Evolutionary conservation across 495 filamentous ascomycete species (phyloP), one percentile per base, ranked within the genome.

Genomic region (Neurospora sp.): DNA sequence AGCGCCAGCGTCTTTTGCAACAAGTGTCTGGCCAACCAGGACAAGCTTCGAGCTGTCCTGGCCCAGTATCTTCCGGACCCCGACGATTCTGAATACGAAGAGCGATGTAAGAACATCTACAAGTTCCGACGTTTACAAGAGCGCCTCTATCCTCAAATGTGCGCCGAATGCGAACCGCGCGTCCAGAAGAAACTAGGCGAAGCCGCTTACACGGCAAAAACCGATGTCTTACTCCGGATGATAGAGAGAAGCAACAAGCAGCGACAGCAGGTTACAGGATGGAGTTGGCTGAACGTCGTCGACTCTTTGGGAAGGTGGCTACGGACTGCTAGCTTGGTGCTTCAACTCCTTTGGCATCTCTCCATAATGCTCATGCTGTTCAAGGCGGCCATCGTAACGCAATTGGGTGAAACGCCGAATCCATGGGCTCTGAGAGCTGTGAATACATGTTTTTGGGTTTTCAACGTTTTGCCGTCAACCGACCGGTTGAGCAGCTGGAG

Each of bases 11-110:
- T 90, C 69, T 97, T 97, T 81, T 97, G 94, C 83, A 79, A 85
- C 16, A 89, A 86, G 70, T 97, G 94, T 77, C 78, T 92, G 68
- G 91, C 91, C 76, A 97, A 97, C 79, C 94, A 97, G 79, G 89
- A 91, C 73, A 82, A 97, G 41, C 87, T 92, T 71, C 89, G 86
- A 46, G 84, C 88, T 38, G 84, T 86, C 0, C 80, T 97, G 11
- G 89, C 92, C 5, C 85, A 88, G 73, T 88, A 88, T 53, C 94
- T 93, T 74, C 91, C 92, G 3, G 83, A 89, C 20, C 86, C 91
- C n/a, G 86, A 92, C 70, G 88, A 90, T 20, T 76, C 83, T 5
- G 91, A 93, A 77, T 80, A 84, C 46, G 84, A 86, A 39, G 89
- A 77, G 65, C 78, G 81, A 69, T 83, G 85, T 77, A 80, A 77